Percentiles rank a stretch among this genome's conserved stretches.
Conservation (phyloP, 306 rosid species). For the Prinsepia uniflora region DNA sequence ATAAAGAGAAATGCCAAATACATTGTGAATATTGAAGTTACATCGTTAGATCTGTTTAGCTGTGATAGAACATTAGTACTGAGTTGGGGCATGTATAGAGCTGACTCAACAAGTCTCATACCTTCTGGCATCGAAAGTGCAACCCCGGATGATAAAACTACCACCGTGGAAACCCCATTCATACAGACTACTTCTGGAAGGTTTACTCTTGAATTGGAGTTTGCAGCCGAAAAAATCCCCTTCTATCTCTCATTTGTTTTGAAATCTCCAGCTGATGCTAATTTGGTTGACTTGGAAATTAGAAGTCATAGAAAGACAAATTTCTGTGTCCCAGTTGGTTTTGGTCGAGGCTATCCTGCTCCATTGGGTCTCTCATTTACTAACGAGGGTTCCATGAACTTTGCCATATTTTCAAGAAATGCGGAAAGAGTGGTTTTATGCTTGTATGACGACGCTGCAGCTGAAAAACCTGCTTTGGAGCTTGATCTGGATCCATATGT, state of each 20-base stretch:
- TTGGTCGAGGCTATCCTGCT: conserved; percentile 47
- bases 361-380: conserved; percentile 69
- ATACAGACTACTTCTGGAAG: conserved; percentile 31
- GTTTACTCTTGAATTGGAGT: conserved; percentile 52
- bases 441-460: conserved; percentile 48
- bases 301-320: conserved; percentile 68
- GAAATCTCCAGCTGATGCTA: conserved; percentile 29
- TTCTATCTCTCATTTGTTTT: conserved; percentile 72
- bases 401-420: conserved; percentile 62
- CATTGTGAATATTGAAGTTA: conserved; percentile 55
- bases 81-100: conserved; percentile 71
- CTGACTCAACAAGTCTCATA: conserved; percentile 44
- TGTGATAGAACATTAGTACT: conserved; percentile 33
- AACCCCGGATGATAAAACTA: conserved; percentile 22
- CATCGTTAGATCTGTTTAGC: conserved; percentile 31
- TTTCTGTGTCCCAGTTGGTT: conserved; percentile 81
- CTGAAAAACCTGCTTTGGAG: conserved; percentile 69
- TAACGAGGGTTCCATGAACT: conserved; percentile 63
- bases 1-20: conserved; percentile 42
- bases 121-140: conserved; percentile 26
- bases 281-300: conserved; percentile 39
- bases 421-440: conserved; percentile 75
- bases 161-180: conserved; percentile 38
- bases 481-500: conserved; percentile 86
- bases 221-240: conserved; percentile 59